These are phyloP conservation scores for Podaxis rugospora DNA, from an alignment of 768 basidiomycete genomes.

Conservation along the genomic window DNA sequence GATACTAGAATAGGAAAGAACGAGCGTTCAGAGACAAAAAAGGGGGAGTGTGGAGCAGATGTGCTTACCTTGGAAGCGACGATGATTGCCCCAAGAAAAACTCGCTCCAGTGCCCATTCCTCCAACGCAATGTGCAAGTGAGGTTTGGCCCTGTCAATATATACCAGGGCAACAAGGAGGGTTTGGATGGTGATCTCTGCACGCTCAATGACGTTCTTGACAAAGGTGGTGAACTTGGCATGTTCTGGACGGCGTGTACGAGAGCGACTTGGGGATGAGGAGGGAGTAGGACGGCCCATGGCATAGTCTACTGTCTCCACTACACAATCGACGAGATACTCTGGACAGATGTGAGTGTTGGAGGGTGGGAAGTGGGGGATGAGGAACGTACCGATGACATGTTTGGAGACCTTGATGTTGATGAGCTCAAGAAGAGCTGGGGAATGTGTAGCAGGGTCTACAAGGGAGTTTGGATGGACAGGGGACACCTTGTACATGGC, in stretches of 20 bases:
- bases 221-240: constrained; percentile 60
- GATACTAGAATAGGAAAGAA: constrained; percentile 45
- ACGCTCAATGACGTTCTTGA: constrained; percentile 60
- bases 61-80: constrained; percentile 72
- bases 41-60: constrained; percentile 9
- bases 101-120: constrained; percentile 85
- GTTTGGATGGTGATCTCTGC: constrained; percentile 72
- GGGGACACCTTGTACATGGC: constrained; percentile 2
- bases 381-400: constrained; percentile 56
- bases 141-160: constrained; percentile 72
- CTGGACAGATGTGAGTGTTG: constrained; percentile 30
- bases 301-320: constrained; percentile 74
- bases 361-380: background rate
- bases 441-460: constrained; percentile 59
- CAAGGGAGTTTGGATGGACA: constrained; percentile 46
- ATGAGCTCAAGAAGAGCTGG: constrained; percentile 66
- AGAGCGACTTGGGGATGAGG: constrained; percentile 46
- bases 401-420: constrained; percentile 55
- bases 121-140: constrained; percentile 79
- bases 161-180: constrained; percentile 67
- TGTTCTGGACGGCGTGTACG: constrained; percentile 45
- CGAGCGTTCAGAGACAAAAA: constrained; percentile 10
- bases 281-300: constrained; percentile 58
- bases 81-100: constrained; percentile 89
- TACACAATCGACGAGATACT: constrained; percentile 66